Evolutionary conservation across 495 filamentous ascomycete species (phyloP).

Genomic region (Xylaria nigripes): DNA sequence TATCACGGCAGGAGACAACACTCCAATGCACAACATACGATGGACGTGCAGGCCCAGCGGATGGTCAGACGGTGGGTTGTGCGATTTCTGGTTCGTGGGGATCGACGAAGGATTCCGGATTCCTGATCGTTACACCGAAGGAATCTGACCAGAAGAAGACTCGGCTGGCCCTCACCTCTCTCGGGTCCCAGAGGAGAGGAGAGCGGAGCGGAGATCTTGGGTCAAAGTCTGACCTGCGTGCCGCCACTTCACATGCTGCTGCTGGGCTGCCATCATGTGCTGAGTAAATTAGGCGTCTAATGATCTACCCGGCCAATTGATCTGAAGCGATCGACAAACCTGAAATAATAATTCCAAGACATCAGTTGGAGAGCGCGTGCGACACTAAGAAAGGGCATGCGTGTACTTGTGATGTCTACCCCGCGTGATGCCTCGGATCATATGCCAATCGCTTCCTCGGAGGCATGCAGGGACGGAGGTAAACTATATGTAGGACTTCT

Average conservation of each 20-base stretch:
- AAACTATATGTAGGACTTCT: neutral
- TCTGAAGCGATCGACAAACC: neutral
- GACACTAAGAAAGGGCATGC: too few species aligned
- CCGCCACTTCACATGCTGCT: neutral
- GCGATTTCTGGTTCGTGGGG: constrained; percentile 5
- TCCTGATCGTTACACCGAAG: neutral
- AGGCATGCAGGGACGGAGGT: constrained; percentile 2
- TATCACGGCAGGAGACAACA: constrained; percentile 8
- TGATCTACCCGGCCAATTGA: neutral
- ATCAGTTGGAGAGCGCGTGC: too few species aligned
- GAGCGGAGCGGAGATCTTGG: constrained; percentile 1
- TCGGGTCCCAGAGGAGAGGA: neutral
- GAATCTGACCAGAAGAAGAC: constrained; percentile 10
- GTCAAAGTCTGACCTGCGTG: neutral
- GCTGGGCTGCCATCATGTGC: constrained; percentile 1
- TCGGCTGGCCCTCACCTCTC: constrained; percentile 11
- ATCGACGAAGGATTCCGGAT: constrained; percentile 2
- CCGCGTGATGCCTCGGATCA: neutral
- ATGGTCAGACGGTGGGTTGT: constrained; percentile 5
- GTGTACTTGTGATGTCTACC: neutral
- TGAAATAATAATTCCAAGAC: neutral
- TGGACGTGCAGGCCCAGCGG: constrained; percentile 3
- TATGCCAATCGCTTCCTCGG: neutral
- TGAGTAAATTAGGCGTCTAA: neutral
- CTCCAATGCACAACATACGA: constrained; percentile 8